Evolutionary conservation across 176 grass and related monocot species (phyloP), one percentile per base, ranked within the genome.

Genomic region (Oryza brachyantha): DNA sequence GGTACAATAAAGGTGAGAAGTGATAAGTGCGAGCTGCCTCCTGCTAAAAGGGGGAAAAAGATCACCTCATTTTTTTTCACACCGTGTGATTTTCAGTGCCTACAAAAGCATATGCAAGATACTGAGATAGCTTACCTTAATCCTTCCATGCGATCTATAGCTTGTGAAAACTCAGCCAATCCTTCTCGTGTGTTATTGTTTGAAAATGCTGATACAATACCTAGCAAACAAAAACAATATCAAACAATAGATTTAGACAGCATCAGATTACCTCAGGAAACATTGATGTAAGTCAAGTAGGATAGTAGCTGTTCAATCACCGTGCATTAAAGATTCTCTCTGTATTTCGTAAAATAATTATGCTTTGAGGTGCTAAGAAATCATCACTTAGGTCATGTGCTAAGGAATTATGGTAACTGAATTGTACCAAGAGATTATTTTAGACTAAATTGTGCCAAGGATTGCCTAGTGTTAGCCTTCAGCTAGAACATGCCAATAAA

Each of bases 111-210:
- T 55, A 42, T 27, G n/a, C n/a, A n/a, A n/a, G n/a, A n/a, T n/a
- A n/a, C 38, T 11, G 54, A 79, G 38, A 61, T 6, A 68, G 16
- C 71, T 58, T 31, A 98, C 96, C 90, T 94, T 77, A 70, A 72
- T 87, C 79, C 88, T 85, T 78, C 66, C 13, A 82, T 87, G 45
- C 72, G 66, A 79, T 91, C 81, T 74, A 99, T 80, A 68, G 79
- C 79, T 73, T 65, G 87, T 77, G 88, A 93, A 85, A 99, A 73
- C 19, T 78, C 66, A 81, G 48, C 36, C 76, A 99, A 58, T 50
- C 63, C 73, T 81, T 94, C 87, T 59, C 76, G 91, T 61, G 63
- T 58, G 66, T 48, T 82, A 17, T 12, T 41, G 41, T 79, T 70
- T 21, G 77, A 59, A 60, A 36, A 58, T 69, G 71, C 86, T 28